These are phyloP conservation scores for Gleditsia sinensis DNA, from an alignment of 306 rosid species.

Conservation along the genomic window DNA sequence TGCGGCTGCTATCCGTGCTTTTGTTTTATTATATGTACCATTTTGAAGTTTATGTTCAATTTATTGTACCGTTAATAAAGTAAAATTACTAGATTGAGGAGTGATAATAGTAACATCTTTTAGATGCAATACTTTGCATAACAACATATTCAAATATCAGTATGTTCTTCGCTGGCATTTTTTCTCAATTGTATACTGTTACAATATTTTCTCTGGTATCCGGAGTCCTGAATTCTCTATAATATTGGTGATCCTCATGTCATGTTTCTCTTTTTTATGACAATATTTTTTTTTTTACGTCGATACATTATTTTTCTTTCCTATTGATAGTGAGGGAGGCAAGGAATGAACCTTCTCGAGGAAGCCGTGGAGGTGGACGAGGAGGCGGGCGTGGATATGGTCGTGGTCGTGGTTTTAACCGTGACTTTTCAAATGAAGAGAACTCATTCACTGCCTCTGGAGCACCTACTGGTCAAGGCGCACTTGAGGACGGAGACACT, in stretches of 20 bases:
- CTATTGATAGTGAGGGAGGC: conserved; percentile 70
- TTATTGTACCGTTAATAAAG: not conserved
- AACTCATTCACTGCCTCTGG: conserved; percentile 43
- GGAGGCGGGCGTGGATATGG: conserved; percentile 59
- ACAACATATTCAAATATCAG: not conserved
- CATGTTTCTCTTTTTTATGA: not conserved
- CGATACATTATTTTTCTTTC: not conserved
- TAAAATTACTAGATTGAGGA: not conserved
- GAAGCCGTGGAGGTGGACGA: conserved; percentile 76
- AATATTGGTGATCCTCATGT: not conserved
- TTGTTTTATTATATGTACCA: not conserved
- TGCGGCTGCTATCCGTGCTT: not conserved
- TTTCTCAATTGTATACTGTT: not conserved
- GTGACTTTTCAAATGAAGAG: conserved; percentile 54
- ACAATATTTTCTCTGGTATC: not conserved
- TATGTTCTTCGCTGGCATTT: not conserved
- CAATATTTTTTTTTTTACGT: no score
- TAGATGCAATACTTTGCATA: not conserved
- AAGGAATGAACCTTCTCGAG: conserved; percentile 65
- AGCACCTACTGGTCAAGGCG: conserved; percentile 49
- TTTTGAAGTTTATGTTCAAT: not conserved
- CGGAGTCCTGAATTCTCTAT: not conserved
- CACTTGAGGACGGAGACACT: conserved; percentile 67
- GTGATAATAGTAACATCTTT: not conserved
- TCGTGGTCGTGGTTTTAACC: conserved; percentile 47